Evolutionary conservation across 225 moss, liverwort and hornwort genomes (phyloP), one percentile per base, ranked within the genome.

Genomic region (Pseudoscleropodium purum): DNA sequence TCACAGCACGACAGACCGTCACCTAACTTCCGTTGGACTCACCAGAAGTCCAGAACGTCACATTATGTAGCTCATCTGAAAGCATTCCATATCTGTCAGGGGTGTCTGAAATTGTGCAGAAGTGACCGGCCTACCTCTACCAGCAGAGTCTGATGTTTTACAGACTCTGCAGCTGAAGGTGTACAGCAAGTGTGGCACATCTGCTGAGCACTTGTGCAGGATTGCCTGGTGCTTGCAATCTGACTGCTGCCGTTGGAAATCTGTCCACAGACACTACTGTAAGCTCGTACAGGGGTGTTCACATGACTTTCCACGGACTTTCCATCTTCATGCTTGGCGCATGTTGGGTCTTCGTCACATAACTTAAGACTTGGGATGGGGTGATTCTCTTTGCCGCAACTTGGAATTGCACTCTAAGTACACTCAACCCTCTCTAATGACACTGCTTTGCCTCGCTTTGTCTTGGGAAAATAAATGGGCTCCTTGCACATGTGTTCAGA

Each of bases 151-250:
- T 90, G 85, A 64, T 89, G 72, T 47, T 65, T 64, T 66, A 54
- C 91, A 87, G 87, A 64, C 69, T 65, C 63, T 87, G 81, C 86
- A 90, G 88, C 82, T 82, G 85, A 82, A 57, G 56, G 6, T 54
- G 89, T 80, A 82, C 88, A 64, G 64, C 82, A 70, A 91, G 91
- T 80, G 89, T 89, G 89, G 87, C 82, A 41, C 88, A 73, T 83
- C 88, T 88, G 88, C 86, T 83, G 74, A 83, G 65, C 86, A 74
- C 88, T 89, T 91, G 87, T 87, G 91, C 92, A 89, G 89, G 67
- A 84, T 86, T 83, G 86, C 65, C 89, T 87, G 87, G 70, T n/a
- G 49, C 84, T 65, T 74, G 65, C 51, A 67, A 64, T 88, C 90
- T 88, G 88, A 89, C 89, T 87, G 89, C 69, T 84, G 47, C 81